Evolutionary conservation across 176 grass and related monocot species (phyloP).

Genomic region (Echinochloa phyllopogon): DNA sequence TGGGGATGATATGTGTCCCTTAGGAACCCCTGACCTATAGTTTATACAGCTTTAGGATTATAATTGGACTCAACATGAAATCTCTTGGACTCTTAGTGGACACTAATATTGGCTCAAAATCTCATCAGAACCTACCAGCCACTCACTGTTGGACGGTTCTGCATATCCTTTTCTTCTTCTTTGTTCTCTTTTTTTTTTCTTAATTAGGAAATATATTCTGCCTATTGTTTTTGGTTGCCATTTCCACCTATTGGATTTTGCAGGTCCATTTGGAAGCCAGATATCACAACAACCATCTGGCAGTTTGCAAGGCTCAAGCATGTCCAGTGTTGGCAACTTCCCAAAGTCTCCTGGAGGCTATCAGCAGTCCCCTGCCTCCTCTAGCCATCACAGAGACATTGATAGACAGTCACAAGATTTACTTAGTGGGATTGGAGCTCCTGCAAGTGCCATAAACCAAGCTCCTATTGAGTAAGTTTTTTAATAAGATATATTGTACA

Average conservation of each 20-base stretch:
- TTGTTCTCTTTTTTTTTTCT: background rate
- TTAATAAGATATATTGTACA: background rate
- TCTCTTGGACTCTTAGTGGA: background rate
- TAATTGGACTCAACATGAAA: background rate
- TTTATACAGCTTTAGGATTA: background rate
- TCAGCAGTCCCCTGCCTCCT: slow-evolving; percentile 29
- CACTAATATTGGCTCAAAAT: background rate
- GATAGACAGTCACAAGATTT: slow-evolving; percentile 55
- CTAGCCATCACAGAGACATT: slow-evolving; percentile 39
- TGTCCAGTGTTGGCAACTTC: slow-evolving; percentile 45
- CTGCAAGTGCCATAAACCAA: slow-evolving; percentile 35
- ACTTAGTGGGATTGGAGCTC: slow-evolving; percentile 43
- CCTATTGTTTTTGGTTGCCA: slow-evolving; percentile 26
- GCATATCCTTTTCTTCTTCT: background rate
- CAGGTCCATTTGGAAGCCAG: slow-evolving; percentile 61
- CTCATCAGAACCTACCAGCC: background rate
- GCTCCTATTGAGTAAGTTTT: slow-evolving; percentile 51
- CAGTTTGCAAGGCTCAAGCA: slow-evolving; percentile 28
- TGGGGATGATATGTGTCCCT: background rate
- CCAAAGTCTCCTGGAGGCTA: background rate
- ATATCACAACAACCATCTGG: slow-evolving; percentile 43
- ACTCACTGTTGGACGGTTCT: background rate
- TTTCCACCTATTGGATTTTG: slow-evolving; percentile 34
- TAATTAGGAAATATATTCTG: background rate
- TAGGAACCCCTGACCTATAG: background rate